Conservation (phyloP, 176 grass and related monocot genomes). For the Cymbopogon citratus region DNA sequence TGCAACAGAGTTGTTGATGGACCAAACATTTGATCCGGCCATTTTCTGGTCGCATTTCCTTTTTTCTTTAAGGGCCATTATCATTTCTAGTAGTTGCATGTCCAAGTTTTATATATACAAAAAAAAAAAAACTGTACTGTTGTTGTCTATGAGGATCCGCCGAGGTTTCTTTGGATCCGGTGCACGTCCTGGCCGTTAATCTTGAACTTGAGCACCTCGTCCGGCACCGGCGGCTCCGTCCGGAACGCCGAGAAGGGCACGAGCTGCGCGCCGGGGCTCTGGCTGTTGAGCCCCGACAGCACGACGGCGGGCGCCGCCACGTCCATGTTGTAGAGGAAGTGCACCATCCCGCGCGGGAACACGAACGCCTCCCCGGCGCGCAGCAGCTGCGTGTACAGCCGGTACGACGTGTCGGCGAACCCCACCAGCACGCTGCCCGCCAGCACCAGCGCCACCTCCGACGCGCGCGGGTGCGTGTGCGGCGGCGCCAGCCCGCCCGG, state of each 20-base stretch:
- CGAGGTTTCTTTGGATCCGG: constrained; percentile 50
- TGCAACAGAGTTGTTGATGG: background rate
- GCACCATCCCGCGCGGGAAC: constrained; percentile 51
- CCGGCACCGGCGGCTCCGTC: constrained; percentile 41
- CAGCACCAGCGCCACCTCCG: constrained; percentile 50
- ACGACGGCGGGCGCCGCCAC: constrained; percentile 28
- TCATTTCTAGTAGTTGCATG: no score
- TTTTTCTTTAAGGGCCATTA: background rate
- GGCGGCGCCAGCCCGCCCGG: constrained; percentile 45
- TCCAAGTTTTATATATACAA: no score
- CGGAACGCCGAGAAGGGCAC: constrained; percentile 42
- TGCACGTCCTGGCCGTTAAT: constrained; percentile 51
- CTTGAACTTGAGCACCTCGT: constrained; percentile 56
- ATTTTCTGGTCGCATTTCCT: background rate
- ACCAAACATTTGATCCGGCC: background rate
- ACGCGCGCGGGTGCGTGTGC: constrained; percentile 63
- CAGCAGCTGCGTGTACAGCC: constrained; percentile 60
- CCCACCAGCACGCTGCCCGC: constrained; percentile 41
- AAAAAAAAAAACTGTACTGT: background rate
- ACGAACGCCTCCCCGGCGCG: constrained; percentile 61
- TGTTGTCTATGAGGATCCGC: background rate
- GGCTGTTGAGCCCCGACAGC: constrained; percentile 61
- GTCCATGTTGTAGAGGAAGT: constrained; percentile 50
- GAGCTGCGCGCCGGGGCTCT: constrained; percentile 57
- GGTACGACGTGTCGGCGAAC: constrained; percentile 62